Evolutionary conservation across 2,329 filamentous ascomycete genomes (phyloP).

Genomic region (Stromatinia cepivora): DNA sequence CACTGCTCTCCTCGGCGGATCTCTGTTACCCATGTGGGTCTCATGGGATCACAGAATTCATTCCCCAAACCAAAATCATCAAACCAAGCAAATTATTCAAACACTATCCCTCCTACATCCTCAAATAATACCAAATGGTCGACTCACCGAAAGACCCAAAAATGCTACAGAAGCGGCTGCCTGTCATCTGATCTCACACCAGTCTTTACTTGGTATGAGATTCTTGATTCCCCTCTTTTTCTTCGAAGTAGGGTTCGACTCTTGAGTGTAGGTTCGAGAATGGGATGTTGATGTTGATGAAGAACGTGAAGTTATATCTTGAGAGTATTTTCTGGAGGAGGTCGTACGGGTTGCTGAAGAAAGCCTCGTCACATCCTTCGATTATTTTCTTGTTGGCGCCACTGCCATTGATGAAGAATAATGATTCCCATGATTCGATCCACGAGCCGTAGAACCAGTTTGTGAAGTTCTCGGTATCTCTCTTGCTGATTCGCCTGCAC

Average conservation of each 20-base stretch:
- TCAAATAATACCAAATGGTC: not conserved
- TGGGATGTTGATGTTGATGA: not conserved
- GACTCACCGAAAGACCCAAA: not conserved
- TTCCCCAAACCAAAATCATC: too few relatives aligned
- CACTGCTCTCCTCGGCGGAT: too few relatives aligned
- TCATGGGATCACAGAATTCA: too few relatives aligned
- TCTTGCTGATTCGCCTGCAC: not conserved
- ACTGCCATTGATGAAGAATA: not conserved
- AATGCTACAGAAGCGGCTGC: not conserved
- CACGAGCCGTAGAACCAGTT: not conserved
- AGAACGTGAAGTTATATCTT: not conserved
- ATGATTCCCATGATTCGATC: not conserved
- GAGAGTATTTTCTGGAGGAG: not conserved
- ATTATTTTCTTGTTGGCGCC: not conserved
- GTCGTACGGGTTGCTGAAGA: not conserved
- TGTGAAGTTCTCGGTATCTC: not conserved
- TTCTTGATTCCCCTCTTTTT: not conserved
- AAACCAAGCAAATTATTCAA: too few relatives aligned
- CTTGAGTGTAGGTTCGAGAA: not conserved
- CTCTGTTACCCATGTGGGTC: too few relatives aligned
- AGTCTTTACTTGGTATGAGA: not conserved
- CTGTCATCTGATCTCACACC: not conserved
- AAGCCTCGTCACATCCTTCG: too few relatives aligned
- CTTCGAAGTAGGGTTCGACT: not conserved
- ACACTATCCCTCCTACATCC: too few relatives aligned